Evolutionary conservation across 805 yeast genomes (phyloP), one percentile per base, ranked within the genome.

Genomic region (Lachancea nothofagi): DNA sequence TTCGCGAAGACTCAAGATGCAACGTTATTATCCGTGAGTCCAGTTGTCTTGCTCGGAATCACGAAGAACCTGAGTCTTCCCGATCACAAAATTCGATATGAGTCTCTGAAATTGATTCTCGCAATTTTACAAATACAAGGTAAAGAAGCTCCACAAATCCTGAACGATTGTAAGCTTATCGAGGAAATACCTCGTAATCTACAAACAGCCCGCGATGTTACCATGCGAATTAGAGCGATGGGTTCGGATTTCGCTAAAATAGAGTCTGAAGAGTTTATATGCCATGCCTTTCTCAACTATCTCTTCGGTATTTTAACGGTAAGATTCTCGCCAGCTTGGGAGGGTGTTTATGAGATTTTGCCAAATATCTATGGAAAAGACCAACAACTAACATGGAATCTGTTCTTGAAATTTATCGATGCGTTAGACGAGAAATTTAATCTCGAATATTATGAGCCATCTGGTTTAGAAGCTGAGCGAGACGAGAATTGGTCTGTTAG

Each of bases 271-370:
- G 27, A 22, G 9, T 40, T 48, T 22, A 37, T 49, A 2, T 53
- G 44, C 34, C 44, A 44, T 38, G 62, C 48, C 29, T 67, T 75
- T 23, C 65, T 74, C 27, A 69, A 67, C 17, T 77, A 71, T 50
- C 40, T 78, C 27, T 72, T 83, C 48, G 97, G 97, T 24, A 70
- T 83, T 44, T 62, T 89, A 30, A 69, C 86, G 3, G 78, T 79
- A 24, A 74, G 76, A 42, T 87, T 90, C 50, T 83, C 86, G 41
- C 97, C 97, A 1, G 71, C 83, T 10, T 88, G 96, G 95, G 72
- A 75, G 14, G 87, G 83, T 4, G 83, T 83, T 2, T 64, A 70
- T 39, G 90, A 81, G 44, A 71, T 74, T 3, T 53, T 85, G 4
- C 75, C 79, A 1, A 53, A 59, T 3, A 59, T 81, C 7, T 60